Evolutionary conservation across 805 yeast genomes (phyloP), one percentile per base, ranked within the genome.

Genomic region (Yarrowia keelungensis): DNA sequence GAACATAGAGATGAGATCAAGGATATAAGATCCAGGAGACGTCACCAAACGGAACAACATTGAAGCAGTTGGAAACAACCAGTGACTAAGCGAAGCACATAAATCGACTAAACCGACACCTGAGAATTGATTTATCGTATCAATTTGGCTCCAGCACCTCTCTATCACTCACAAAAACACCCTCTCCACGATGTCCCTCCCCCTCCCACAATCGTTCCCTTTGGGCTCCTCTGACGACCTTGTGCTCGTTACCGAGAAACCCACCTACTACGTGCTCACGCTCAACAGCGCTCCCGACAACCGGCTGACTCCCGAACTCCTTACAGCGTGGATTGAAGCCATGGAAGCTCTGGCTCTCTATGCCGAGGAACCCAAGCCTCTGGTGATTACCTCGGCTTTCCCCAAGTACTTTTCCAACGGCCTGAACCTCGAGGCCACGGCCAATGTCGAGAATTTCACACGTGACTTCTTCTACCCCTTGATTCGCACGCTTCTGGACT

Each of bases 391-490:
- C 2, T 79, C 81, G 7, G 72, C 74, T 1, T 53, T 74, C 49
- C 74, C 77, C 35, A 79, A 79, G 72, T 79, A 79, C 73, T 79
- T 72, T 71, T 75, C 79, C 56, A 79, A 79, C 70, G 82, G 82
- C 19, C 74, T 79, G 39, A 78, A 79, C 69, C 75, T 79, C 47
- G 78, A 76, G 70, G 70, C 71, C 1, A 81, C 81, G 1, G 51
- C 73, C 51, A 59, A 69, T 4, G 76, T 79, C 5, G 76, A 75
- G 8, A 73, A 72, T 43, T 79, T 79, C 72, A 79, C 77, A 69
- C 74, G 70, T 22, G 72, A 76, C 47, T 53, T 67, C 32, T 75
- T 74, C 71, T 78, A 75, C 71, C 75, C 77, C 19, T 69, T 78
- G 45, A 74, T 78, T 75, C 72, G 76, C 35, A 73, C 73, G n/a